Evolutionary conservation across 2,329 filamentous ascomycete genomes (phyloP), one percentile per base, ranked within the genome.

Genomic region (Pseudocercospora pini-densiflorae): DNA sequence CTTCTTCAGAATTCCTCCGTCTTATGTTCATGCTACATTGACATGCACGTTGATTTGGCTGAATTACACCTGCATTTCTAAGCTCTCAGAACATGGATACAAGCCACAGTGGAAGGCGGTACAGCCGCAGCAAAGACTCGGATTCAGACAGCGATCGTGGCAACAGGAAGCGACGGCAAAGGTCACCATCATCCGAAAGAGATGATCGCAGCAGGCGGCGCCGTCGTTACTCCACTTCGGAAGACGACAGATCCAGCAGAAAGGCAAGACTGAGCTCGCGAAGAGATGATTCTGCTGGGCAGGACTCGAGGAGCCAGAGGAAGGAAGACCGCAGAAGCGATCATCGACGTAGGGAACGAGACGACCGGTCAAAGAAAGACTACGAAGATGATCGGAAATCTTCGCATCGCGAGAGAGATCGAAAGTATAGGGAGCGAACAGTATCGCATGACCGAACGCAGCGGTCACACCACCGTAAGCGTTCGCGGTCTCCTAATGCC

Each of bases 401-500:
- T 3, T 64, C 64, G 43, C 61, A 62, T 64, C 62, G 61, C 59
- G 65, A 71, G 21, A 67, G 51, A 27, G 51, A 55, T 3, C 24
- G 69, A 36, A 70, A 65, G 21, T 67, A 68, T 45, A 65, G 71
- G 63, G 53, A 68, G n/a, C 69, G 72, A 19, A 73, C 75, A 29
- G 55, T 61, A 54, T 75, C 73, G 19, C 66, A 61, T 27, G 71
- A 74, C 33, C 69, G 65, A 29, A 49, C 55, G 14, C 27, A 36
- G 59, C 70, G 67, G 24, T 68, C 71, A 58, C 70, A 64, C 29
- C 66, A 71, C 45, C 65, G 61, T n/a, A 62, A 58, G 10, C 72
- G 70, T 54, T 75, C 74, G 9, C 68, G 69, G 27, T 79, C 73
- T 16, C 75, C 73, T 8, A 66, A 67, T 23, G 10, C 69, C 49